phyloP scores from a whole-genome alignment of 1,139 yeast species.

The Chernovozyma aurita region DNA sequence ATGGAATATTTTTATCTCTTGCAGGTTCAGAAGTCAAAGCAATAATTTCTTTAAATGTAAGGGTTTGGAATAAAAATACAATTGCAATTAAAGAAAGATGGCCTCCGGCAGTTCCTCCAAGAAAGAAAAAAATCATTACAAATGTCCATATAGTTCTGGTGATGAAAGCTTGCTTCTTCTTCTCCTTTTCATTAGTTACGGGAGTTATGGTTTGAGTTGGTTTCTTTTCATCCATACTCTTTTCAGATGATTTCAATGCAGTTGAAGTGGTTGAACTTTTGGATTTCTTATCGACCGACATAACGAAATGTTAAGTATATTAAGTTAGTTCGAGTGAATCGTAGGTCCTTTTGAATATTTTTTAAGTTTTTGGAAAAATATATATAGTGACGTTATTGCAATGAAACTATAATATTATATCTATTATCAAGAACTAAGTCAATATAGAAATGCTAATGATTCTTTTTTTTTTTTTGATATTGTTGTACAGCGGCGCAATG shows the following conservation, averaged over 20 bases:
- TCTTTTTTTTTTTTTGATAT: too few species aligned
- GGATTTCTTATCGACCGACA: not conserved
- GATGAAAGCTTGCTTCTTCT: slow-evolving; percentile 76
- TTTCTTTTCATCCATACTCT: not conserved
- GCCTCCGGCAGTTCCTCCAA: slow-evolving; percentile 75
- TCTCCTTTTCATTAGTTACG: slow-evolving; percentile 43
- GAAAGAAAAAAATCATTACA: slow-evolving; percentile 79
- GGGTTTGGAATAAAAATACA: slow-evolving; percentile 69
- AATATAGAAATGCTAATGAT: too few species aligned
- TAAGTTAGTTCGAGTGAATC: too few species aligned
- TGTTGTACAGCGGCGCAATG: too few species aligned
- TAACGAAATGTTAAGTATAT: not conserved
- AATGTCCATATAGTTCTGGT: slow-evolving; percentile 94
- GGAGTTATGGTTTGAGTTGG: not conserved
- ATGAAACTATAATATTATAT: too few species aligned
- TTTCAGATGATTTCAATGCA: not conserved
- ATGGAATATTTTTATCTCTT: slow-evolving; percentile 75
- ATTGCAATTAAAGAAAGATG: slow-evolving; percentile 74
- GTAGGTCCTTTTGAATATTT: too few species aligned
- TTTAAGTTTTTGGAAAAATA: too few species aligned
- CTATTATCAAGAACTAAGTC: too few species aligned
- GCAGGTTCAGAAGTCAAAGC: slow-evolving; percentile 83
- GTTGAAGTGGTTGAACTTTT: not conserved
- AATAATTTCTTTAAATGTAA: slow-evolving; percentile 89
- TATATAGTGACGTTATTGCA: too few species aligned